A percentile compares a stretch with the other conserved stretches of the same genome.
phyloP scores from a whole-genome alignment of 164 flowering plant species.

The Vitis rupestris region DNA sequence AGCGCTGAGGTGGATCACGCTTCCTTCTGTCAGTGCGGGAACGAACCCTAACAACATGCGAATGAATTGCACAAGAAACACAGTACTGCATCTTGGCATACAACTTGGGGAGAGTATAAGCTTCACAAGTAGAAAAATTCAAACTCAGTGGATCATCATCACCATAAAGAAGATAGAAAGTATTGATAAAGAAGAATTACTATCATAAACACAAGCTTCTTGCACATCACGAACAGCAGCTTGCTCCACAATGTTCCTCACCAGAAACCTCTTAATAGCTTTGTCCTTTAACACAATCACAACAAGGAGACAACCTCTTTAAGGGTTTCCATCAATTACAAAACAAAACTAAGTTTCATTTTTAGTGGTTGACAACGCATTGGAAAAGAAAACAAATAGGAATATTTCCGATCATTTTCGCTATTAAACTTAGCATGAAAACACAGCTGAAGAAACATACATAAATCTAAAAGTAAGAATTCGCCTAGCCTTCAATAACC shows the following conservation, averaged over 20 bases:
- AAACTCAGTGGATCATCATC: background rate
- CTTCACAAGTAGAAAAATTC: slow-evolving; percentile 23
- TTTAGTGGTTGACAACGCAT: no score
- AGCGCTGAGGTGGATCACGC: slow-evolving; percentile 92
- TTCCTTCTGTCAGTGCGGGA: slow-evolving; percentile 77
- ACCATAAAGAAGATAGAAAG: no score
- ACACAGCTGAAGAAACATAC: no score
- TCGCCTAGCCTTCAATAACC: no score
- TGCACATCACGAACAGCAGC: slow-evolving; percentile 97
- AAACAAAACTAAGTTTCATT: no score
- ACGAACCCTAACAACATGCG: slow-evolving; percentile 91
- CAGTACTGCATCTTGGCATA: slow-evolving; percentile 95
- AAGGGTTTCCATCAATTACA: no score
- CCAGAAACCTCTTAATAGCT: slow-evolving; percentile 94
- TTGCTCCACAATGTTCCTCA: slow-evolving; percentile 98
- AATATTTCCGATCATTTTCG: no score
- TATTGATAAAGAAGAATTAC: slow-evolving; percentile 28
- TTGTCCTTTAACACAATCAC: slow-evolving; percentile 51
- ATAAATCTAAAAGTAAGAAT: background rate
- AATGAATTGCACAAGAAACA: slow-evolving; percentile 94
- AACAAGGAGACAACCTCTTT: background rate
- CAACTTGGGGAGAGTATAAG: slow-evolving; percentile 83
- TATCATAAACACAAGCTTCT: slow-evolving; percentile 87
- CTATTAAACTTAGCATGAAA: no score
- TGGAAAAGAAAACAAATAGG: no score